Evolutionary conservation across 1,284 basidiomycete genomes (phyloP).

Genomic region (Phellinidium pouzarii): DNA sequence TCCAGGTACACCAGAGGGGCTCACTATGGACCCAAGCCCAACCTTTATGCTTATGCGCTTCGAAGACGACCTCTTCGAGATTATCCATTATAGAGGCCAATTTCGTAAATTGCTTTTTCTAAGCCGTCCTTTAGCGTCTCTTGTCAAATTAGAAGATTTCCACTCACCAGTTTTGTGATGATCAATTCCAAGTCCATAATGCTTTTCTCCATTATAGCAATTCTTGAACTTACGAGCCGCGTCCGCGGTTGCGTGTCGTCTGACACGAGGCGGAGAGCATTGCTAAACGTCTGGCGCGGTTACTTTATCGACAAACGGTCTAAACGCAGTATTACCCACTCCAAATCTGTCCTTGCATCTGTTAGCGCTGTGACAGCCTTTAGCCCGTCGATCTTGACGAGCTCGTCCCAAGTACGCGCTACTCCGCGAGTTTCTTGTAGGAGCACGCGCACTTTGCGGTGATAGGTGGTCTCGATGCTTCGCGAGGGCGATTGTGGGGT

Average conservation of each 20-base stretch:
- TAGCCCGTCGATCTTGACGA: slow-evolving; percentile 68
- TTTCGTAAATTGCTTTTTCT: slow-evolving; percentile 65
- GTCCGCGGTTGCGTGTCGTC: slow-evolving; percentile 45
- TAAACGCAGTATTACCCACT: slow-evolving; percentile 40
- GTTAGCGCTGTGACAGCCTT: slow-evolving; percentile 57
- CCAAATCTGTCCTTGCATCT: slow-evolving; percentile 69
- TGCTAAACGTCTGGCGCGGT: slow-evolving; percentile 35
- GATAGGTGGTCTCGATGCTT: slow-evolving; percentile 57
- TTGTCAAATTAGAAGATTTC: not conserved
- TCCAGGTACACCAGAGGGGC: slow-evolving; percentile 74
- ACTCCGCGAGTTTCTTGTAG: slow-evolving; percentile 57
- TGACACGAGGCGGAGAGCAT: slow-evolving; percentile 50
- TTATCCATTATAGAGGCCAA: slow-evolving; percentile 55
- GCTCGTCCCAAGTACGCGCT: slow-evolving; percentile 67
- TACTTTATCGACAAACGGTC: slow-evolving; percentile 1
- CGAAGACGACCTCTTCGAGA: slow-evolving; percentile 54
- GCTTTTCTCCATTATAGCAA: slow-evolving; percentile 58
- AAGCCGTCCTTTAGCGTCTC: not conserved
- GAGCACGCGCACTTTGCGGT: slow-evolving; percentile 57
- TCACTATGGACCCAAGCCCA: slow-evolving; percentile 60
- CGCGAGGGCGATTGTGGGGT: slow-evolving; percentile 49
- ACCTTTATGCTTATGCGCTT: slow-evolving; percentile 64
- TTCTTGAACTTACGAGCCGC: slow-evolving; percentile 52
- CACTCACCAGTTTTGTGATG: slow-evolving; percentile 54
- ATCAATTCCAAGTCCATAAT: slow-evolving; percentile 54